Conservation (phyloP, 2,329 filamentous ascomycete species). For the Metarhizium album region DNA sequence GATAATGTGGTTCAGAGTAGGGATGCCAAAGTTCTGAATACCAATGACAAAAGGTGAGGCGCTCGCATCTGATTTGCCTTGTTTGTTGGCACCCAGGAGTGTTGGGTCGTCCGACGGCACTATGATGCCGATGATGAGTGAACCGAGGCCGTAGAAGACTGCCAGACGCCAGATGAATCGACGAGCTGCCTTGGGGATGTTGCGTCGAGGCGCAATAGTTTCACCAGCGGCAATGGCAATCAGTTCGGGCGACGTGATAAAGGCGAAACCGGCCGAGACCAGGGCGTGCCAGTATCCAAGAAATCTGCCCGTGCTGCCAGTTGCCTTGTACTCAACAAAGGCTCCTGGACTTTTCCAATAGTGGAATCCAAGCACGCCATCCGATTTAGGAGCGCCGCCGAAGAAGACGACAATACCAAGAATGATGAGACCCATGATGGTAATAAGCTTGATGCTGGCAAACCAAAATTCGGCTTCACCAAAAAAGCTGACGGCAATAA, state of each 20-base stretch:
- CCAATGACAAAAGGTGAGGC: conserved; percentile 56
- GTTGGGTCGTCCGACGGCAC: conserved; percentile 54
- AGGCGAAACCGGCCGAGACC: conserved; percentile 48
- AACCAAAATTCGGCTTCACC: conserved; percentile 55
- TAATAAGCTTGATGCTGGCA: conserved; percentile 48
- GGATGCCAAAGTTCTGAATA: conserved; percentile 55
- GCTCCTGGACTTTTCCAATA: conserved; percentile 30
- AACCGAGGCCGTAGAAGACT: conserved; percentile 53
- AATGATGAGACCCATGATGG: conserved; percentile 47
- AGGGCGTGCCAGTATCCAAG: conserved; percentile 48
- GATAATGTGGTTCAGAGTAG: conserved; percentile 52
- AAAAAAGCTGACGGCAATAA: conserved; percentile 45
- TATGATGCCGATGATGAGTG: conserved; percentile 49
- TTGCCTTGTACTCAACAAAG: conserved; percentile 36
- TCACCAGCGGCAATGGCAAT: conserved; percentile 54
- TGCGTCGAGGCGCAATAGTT: conserved; percentile 51
- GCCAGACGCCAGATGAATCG: conserved; percentile 52
- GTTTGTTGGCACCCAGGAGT: conserved; percentile 36
- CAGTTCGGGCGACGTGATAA: conserved; percentile 53
- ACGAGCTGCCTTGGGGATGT: conserved; percentile 54
- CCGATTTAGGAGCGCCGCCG: conserved; percentile 40
- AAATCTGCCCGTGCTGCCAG: conserved; percentile 40
- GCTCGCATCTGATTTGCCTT: conserved; percentile 35
- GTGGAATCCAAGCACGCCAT: conserved; percentile 33
- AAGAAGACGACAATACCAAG: conserved; percentile 45